Base-by-base conservation (phyloP, 108 stramenopile species). In the Skeletonema grethae region DNA sequence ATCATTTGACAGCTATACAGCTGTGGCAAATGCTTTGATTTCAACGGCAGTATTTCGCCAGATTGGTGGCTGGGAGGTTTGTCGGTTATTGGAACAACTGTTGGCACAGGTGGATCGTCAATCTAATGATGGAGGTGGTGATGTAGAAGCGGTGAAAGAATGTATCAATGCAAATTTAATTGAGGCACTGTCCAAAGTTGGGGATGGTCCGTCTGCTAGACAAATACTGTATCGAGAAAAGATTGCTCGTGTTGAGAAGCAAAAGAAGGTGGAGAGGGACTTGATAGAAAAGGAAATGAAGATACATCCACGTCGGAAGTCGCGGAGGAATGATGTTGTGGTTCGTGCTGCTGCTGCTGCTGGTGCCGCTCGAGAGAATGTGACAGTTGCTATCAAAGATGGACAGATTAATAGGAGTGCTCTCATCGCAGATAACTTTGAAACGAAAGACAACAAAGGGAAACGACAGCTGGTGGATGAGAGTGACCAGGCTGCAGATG, bases 81-180 rank as follows among this genome's bases (percentile, higher is more conserved):
- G 18, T 22, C 18, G 50, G 9, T 53, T 53, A 53, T 22, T 53
- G 7, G 50, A 53, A 22, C 50, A 53, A 53, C 4, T 53, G 50
- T 53, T 53, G 22, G 50, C 50, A 53, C 50, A 53, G 50, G 50
- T 53, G 24, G 50, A 53, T 9, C 50, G 20, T 24, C 22, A 22
- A 53, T 53, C 50, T 0, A 53, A 22, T 9, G 50, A 22, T 53
- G 50, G 8, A 5, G 22, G 20, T 2, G 50, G 22, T 53, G 50
- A 53, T 24, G 20, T 53, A 22, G 7, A 53, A 6, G 0, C 22
- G n/a, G 50, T 53, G 50, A 53, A 53, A 22, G 50, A 53, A n/a
- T 53, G 50, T 6, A 53, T 53, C 8, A 53, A 53, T 53, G 50
- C 50, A 53, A 53, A 53, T 53, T 53, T 53, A 22, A 53, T 53